Evolutionary conservation across 176 grass and related monocot species (phyloP), one percentile per base, ranked within the genome.

Genomic region (Zizania latifolia): DNA sequence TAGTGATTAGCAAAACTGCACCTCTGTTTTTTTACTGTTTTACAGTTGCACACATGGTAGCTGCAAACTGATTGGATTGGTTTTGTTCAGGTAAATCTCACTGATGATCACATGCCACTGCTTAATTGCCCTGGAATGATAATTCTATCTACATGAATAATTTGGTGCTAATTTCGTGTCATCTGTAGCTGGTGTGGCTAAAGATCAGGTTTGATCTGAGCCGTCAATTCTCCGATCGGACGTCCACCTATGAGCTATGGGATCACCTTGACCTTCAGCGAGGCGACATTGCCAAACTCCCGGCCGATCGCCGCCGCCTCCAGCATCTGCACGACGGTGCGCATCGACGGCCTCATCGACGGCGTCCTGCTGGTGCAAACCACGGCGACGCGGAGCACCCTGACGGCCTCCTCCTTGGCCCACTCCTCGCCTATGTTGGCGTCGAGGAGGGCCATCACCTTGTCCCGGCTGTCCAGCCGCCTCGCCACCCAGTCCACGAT

Each of bases 301-400:
- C 81, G 55, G 0, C 62, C 65, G 12, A 69, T 34, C 7, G 32
- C 86, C 0, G 68, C 91, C 51, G 92, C 95, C 84, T 99, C 91
- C 4, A 99, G 83, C 95, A 94, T 88, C 76, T 94, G 95, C 75
- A 99, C 89, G 28, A 99, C 95, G 24, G 82, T 58, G 39, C 95
- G 78, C 95, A 99, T 94, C 36, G 91, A 92, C 8, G 95, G 95
- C 31, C 95, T 55, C 75, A 77, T 80, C 26, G 91, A 67, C 36
- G 95, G 95, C 10, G 90, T 65, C 12, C 79, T 71, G 35, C 84
- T 88, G 0, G 89, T 94, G 82, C 91, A 99, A 21, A 92, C 31
- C 44, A 90, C 82, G 6, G 91, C 95, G 0, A 99, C 81, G 0
- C 84, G 69, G 5, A 99, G 77, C 51, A 94, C 82, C 19, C 75